phyloP scores from a whole-genome alignment of 495 filamentous ascomycete species.

The Xylaria sp. region DNA sequence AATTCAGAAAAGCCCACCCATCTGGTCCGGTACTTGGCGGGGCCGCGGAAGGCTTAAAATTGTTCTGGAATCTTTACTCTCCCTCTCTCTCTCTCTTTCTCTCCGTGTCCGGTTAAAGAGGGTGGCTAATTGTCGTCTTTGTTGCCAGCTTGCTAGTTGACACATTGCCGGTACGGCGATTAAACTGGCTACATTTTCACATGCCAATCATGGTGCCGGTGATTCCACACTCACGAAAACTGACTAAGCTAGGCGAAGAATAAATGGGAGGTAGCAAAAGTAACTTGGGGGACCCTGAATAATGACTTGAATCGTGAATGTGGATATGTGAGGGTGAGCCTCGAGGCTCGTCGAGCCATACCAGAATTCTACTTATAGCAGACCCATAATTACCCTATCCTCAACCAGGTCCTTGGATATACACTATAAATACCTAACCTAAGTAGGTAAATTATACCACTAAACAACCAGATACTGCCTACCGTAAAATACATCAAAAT shows the following conservation, averaged over 20 bases:
- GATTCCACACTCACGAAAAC: not conserved
- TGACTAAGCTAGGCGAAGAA: not conserved
- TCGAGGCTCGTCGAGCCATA: conserved; percentile 1
- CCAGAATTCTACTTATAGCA: not conserved
- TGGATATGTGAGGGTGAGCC: conserved; percentile 21
- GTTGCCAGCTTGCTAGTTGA: not conserved
- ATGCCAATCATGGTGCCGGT: not conserved
- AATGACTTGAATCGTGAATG: conserved; percentile 21
- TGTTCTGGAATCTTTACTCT: not conserved
- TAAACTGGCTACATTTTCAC: not conserved
- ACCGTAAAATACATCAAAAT: not conserved
- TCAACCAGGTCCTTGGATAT: not conserved
- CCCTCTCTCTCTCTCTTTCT: no score
- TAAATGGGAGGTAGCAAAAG: not conserved
- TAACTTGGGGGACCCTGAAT: conserved; percentile 9
- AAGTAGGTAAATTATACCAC: not conserved
- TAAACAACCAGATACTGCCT: not conserved
- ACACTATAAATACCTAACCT: not conserved
- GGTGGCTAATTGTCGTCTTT: not conserved
- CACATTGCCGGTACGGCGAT: not conserved
- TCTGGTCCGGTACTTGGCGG: not conserved
- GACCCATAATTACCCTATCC: conserved; percentile 5
- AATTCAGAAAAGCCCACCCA: not conserved
- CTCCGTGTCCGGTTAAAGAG: no score
- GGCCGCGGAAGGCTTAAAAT: not conserved